phyloP scores from a whole-genome alignment of 192 early-diverging fungal species.

The Dissophora globulifera region DNA sequence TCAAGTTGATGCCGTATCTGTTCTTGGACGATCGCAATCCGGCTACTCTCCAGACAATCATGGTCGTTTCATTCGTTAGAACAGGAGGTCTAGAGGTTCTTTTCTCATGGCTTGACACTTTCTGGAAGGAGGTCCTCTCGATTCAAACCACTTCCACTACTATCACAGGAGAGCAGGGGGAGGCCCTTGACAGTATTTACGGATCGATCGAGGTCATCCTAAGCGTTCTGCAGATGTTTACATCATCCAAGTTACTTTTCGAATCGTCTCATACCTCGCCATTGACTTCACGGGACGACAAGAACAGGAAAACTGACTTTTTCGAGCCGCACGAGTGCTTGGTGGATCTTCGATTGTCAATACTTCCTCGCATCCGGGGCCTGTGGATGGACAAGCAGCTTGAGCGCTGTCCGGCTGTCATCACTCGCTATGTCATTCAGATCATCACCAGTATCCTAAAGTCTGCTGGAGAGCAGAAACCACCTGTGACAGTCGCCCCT shows the following conservation, averaged over 20 bases:
- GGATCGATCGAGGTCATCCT: constrained; percentile 66
- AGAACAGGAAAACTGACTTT: constrained; percentile 63
- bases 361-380: constrained; percentile 67
- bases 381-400: constrained; percentile 75
- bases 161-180: constrained; percentile 52
- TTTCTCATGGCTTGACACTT: constrained; percentile 52
- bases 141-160: constrained; percentile 27
- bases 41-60: constrained; percentile 67
- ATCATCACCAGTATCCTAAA: constrained; percentile 76
- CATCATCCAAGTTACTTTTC: constrained; percentile 75
- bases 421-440: constrained; percentile 69
- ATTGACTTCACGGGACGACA: constrained; percentile 64
- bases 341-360: constrained; percentile 65
- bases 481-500: constrained; percentile 41
- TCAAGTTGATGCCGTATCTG: constrained; percentile 64
- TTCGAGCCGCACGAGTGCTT: constrained; percentile 82
- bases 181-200: constrained; percentile 53
- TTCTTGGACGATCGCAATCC: constrained; percentile 70
- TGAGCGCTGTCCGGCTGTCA: constrained; percentile 57
- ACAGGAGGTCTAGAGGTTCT: constrained; percentile 63
- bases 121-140: constrained; percentile 60
- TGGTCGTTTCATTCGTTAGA: constrained; percentile 71
- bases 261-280: constrained; percentile 76
- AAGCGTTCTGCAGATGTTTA: constrained; percentile 72
- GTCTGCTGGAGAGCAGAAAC: constrained; percentile 74